Evolutionary conservation across 805 yeast genomes (phyloP), one percentile per base, ranked within the genome.

Genomic region (Ogataea trehalophila): DNA sequence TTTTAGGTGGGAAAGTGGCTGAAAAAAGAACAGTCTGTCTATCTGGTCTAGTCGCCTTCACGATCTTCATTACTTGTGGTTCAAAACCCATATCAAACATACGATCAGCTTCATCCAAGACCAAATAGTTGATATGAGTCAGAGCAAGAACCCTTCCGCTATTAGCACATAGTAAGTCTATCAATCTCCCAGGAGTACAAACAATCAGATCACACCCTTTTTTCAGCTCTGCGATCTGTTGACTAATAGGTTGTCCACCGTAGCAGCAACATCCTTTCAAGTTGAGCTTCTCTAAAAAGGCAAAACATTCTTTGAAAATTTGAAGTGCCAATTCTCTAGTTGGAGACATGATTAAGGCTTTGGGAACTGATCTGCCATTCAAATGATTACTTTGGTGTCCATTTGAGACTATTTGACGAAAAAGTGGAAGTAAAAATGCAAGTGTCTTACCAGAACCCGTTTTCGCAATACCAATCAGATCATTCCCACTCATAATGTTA

Each of bases 51-150:
- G 88, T 74, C 35, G 85, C 85, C 15, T 77, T 73, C 61, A 90
- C 73, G 20, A 94, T 84, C 58, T 88, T 87, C 55, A 78, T 81
- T 4, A 94, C 89, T 61, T 94, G 99, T 0, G 99, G 98, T 57
- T 89, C 98, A 67, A 94, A 94, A 1, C 99, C 99, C 77, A 94
- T 72, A 64, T 94, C 99, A 69, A 92, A 92, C 86, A 94, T 83
- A 53, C 99, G 70, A 66, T 94, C 99, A 1, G 98, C 97, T 62
- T 94, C 99, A 63, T 94, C 99, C 49, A 94, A 69, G 0, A 91
- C 95, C n/a, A 89, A 74, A 63, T 83, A 89, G 0, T 96, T 83
- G 6, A 86, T 81, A 39, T 91, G 69, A 29, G 72, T 68, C 6
- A 94, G 70, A 51, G 81, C 83, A 3, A 86, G 73, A 1, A 90